Percentiles rank a stretch among this genome's conserved stretches.
Evolutionary conservation across 192 early-diverging fungal species (phyloP).

Genomic region (Entomortierella lignicola): DNA sequence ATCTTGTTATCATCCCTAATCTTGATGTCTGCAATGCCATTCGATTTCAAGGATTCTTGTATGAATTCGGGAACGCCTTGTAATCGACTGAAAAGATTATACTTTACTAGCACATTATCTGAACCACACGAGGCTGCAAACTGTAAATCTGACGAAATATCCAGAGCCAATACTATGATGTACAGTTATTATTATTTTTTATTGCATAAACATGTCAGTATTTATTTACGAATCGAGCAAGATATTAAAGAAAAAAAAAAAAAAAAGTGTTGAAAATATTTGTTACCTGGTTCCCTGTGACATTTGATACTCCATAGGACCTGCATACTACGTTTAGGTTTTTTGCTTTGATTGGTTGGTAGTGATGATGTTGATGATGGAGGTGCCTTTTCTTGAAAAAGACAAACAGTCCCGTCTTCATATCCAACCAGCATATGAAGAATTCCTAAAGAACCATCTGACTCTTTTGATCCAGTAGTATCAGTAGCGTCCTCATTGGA

Average conservation of each 20-base stretch:
- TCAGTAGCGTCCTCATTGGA: background rate
- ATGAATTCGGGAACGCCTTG: constrained; percentile 32
- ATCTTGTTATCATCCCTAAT: constrained; percentile 52
- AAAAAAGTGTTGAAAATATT: background rate
- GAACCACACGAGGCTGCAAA: constrained; percentile 53
- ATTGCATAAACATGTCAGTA: no score
- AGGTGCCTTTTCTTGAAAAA: constrained; percentile 18
- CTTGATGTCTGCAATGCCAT: constrained; percentile 43
- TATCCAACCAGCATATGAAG: constrained; percentile 51
- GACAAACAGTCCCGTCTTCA: constrained; percentile 47
- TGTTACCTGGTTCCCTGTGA: constrained; percentile 50
- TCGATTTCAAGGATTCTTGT: constrained; percentile 18
- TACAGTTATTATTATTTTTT: no score
- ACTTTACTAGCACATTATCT: constrained; percentile 54
- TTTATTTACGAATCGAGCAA: no score
- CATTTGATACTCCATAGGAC: constrained; percentile 41
- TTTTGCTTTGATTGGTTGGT: no score
- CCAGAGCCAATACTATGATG: constrained; percentile 42
- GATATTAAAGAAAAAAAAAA: no score
- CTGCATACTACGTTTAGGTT: constrained; percentile 17
- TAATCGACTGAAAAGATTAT: constrained; percentile 12
- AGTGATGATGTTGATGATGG: background rate
- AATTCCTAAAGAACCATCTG: background rate
- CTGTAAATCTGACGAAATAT: constrained; percentile 32
- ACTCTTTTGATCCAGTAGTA: background rate